These are phyloP conservation scores for Keqinozyma sinolaborantium DNA, from an alignment of 1,139 yeast species.

Conservation along the genomic window DNA sequence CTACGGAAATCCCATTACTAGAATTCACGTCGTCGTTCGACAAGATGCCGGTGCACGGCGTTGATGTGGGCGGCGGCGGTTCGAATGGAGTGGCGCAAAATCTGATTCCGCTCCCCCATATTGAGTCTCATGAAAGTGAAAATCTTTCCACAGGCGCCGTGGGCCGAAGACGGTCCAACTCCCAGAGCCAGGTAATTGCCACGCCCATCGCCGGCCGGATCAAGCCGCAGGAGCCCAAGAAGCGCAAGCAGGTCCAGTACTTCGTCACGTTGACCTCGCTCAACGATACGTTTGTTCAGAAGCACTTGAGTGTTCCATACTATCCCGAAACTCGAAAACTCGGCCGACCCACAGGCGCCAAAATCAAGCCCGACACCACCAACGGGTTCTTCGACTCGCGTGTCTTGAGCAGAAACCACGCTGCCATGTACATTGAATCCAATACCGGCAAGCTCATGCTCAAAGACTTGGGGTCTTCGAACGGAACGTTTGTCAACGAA, in stretches of 20 bases:
- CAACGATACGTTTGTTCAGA: slow-evolving; percentile 79
- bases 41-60: slow-evolving; percentile 1
- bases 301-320: slow-evolving; percentile 74
- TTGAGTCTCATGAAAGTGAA: background rate
- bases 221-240: slow-evolving; percentile 14
- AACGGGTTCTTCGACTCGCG: slow-evolving; percentile 95
- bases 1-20: slow-evolving; percentile 17
- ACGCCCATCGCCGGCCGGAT: slow-evolving; percentile 8
- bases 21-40: slow-evolving; percentile 10
- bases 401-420: slow-evolving; percentile 90
- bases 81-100: slow-evolving; percentile 1
- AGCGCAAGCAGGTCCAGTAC: slow-evolving; percentile 35
- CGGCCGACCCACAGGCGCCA: slow-evolving; percentile 82
- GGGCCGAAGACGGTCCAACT: slow-evolving; percentile 35
- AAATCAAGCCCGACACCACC: slow-evolving; percentile 67
- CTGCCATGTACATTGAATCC: slow-evolving; percentile 79
- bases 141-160: slow-evolving; percentile 2
- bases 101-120: background rate
- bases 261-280: slow-evolving; percentile 70
- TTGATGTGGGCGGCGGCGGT: slow-evolving; percentile 1
- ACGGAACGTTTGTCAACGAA: slow-evolving; percentile 90
- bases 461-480: slow-evolving; percentile 84
- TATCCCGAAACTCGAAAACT: slow-evolving; percentile 81
- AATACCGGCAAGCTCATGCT: slow-evolving; percentile 66
- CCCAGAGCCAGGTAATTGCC: slow-evolving; percentile 17